Conservation (phyloP, 768 basidiomycete genomes). For the Tulasnella sp. region DNA sequence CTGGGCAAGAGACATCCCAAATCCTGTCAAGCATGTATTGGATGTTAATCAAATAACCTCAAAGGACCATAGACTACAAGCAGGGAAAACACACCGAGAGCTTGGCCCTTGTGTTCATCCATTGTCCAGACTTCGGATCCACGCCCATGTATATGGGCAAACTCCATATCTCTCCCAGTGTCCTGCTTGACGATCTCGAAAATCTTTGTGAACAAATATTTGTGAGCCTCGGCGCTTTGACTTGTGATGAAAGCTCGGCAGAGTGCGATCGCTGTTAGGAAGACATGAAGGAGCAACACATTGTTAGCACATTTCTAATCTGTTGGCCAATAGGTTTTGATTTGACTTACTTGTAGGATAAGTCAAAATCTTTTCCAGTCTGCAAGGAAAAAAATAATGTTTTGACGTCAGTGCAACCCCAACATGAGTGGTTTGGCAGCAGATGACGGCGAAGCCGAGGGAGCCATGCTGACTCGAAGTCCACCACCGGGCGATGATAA, state of each 20-base stretch:
- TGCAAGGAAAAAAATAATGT: no score
- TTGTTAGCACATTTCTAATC: neutral
- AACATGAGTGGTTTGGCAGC: no score
- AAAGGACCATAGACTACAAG: constrained; percentile 1
- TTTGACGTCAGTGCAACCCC: no score
- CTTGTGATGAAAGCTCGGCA: constrained; percentile 8
- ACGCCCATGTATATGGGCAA: constrained; percentile 8
- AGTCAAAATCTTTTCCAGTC: no score
- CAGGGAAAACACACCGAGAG: neutral
- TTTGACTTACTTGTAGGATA: neutral
- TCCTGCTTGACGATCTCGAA: constrained; percentile 12
- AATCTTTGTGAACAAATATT: neutral
- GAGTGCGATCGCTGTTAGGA: neutral
- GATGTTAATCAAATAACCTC: no score
- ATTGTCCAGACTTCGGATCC: constrained; percentile 14
- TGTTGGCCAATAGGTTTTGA: neutral
- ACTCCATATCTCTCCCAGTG: constrained; percentile 7
- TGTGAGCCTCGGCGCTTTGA: constrained; percentile 4
- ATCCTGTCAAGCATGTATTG: no score
- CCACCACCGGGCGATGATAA: no score
- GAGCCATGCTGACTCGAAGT: no score
- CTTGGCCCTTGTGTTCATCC: constrained; percentile 16
- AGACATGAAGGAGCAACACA: neutral
- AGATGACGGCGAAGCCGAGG: no score
- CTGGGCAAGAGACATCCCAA: neutral